phyloP scores from a whole-genome alignment of 352 stramenopile species.

The Phytophthora uliginosa region DNA sequence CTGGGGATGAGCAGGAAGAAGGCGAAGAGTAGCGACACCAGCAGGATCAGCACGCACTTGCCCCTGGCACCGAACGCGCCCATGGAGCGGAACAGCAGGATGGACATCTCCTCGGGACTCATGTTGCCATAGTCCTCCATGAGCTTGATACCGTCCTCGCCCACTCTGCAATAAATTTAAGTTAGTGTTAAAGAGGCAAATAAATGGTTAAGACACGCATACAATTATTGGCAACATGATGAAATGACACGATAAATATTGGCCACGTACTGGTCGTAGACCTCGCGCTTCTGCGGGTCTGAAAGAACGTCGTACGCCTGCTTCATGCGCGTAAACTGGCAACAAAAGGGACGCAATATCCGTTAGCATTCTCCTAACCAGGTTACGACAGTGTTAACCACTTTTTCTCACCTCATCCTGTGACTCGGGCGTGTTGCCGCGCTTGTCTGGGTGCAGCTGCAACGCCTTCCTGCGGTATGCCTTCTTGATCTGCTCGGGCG shows the following conservation, averaged over 20 bases:
- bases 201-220: background rate
- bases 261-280: slow-evolving; percentile 78
- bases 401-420: slow-evolving; percentile 65
- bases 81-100: slow-evolving; percentile 79
- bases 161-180: slow-evolving; percentile 52
- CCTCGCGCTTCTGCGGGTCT: slow-evolving; percentile 87
- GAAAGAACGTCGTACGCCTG: slow-evolving; percentile 94
- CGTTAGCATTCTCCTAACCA: background rate
- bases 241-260: slow-evolving; percentile 1
- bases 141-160: slow-evolving; percentile 90
- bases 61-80: slow-evolving; percentile 72
- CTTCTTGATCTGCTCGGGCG: slow-evolving; percentile 92
- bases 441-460: slow-evolving; percentile 94
- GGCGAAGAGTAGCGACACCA: slow-evolving; percentile 80
- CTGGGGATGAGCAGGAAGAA: slow-evolving; percentile 91
- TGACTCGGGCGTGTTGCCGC: slow-evolving; percentile 81
- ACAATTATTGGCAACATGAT: slow-evolving; percentile 4
- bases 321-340: slow-evolving; percentile 93
- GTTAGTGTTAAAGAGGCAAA: background rate
- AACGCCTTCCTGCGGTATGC: slow-evolving; percentile 93
- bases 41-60: slow-evolving; percentile 76
- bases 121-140: slow-evolving; percentile 91
- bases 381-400: slow-evolving; percentile 1
- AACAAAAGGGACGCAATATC: slow-evolving; percentile 9
- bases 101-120: slow-evolving; percentile 79